Base-by-base conservation (phyloP, 2,329 filamentous ascomycete species). In the Rhinocladiella similis region DNA sequence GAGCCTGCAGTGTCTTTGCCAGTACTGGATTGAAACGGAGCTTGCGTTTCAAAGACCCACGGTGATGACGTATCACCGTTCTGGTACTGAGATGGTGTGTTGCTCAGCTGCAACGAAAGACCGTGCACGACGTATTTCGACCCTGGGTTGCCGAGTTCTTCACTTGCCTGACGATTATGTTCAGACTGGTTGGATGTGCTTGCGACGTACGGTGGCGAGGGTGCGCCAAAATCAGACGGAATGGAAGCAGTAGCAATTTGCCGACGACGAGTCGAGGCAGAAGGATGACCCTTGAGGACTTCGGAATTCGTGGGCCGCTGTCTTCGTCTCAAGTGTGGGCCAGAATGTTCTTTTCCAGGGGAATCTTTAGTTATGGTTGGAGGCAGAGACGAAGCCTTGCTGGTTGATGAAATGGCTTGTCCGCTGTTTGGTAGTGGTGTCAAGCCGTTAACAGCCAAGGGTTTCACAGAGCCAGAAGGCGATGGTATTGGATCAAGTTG, bases 201-300 rank as follows among this genome's bases (percentile, higher is more conserved):
- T 43, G 50, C 36, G 16, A 54, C 45, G 49, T 53, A 50, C 35
- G 49, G 43, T 12, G 55, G 55, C 6, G 25, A 27, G 25, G 4
- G 47, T 27, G 19, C 16, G 18, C 45, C 29, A 18, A 50, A 39
- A 18, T 14, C 25, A 22, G 57, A 47, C n/a, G 57, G 50, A 19
- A 19, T 45, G 13, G 35, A 12, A 18, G 39, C 25, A 46, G 43
- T 54, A n/a, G 18, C 16, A 14, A 42, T 35, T 22, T 35, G 45
- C 22, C 35, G 10, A 25, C 25, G 46, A 12, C 46, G 47, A 41
- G 25, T 27, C 7, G 25, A 27, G 7, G 7, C 25, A 27, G 25
- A 27, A 4, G 25, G 25, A 3, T 27, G 25, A 27, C 4, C 7
- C 7, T 7, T 7, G 7, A 3, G 25, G 3, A 4, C 7, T 27